phyloP scores from a whole-genome alignment of 306 rosid species.

The Rosa persica region DNA sequence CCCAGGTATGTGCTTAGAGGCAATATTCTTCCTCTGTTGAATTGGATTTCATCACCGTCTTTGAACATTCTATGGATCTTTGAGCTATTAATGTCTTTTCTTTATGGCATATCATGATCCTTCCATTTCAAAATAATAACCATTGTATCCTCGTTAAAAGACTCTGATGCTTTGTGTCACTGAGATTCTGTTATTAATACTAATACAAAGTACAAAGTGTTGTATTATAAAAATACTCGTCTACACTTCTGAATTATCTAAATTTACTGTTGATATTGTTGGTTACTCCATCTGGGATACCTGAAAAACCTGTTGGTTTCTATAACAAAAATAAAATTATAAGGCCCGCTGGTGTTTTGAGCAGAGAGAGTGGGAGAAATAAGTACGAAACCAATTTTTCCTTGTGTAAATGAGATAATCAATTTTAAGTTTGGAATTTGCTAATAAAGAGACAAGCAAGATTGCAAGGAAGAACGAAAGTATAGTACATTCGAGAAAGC shows the following conservation, averaged over 20 bases:
- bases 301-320: neutral
- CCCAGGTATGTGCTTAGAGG: constrained; percentile 56
- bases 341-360: neutral
- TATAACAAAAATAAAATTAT: neutral
- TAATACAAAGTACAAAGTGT: neutral
- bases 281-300: neutral
- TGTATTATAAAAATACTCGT: neutral
- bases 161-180: neutral
- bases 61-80: constrained; percentile 13
- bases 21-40: constrained; percentile 11
- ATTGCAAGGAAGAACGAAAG: neutral
- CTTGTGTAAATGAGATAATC: neutral
- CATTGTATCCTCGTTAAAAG: neutral
- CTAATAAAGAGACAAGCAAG: neutral
- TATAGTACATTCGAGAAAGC: neutral
- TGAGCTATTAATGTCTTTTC: neutral
- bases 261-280: neutral
- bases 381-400: neutral
- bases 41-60: neutral
- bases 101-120: neutral
- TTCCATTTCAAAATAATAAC: neutral
- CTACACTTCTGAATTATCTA: neutral
- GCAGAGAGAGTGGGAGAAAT: neutral
- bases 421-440: neutral
- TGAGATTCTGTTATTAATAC: too few species aligned